These are phyloP conservation scores for Diaporthe caulivora DNA, from an alignment of 2,329 filamentous ascomycete species.

Conservation along the genomic window DNA sequence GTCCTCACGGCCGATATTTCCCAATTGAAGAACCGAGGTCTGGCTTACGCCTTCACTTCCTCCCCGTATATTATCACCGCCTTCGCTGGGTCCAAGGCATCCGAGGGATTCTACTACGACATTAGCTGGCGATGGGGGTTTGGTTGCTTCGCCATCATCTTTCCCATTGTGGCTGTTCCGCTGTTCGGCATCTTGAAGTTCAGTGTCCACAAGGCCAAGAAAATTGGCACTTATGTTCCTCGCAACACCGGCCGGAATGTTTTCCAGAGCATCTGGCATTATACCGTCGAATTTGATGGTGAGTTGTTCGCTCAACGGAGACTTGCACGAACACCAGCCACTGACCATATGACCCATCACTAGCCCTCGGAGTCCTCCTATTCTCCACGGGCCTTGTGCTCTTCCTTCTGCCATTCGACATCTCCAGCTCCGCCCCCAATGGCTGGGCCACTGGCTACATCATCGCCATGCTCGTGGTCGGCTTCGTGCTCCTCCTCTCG, in stretches of 20 bases:
- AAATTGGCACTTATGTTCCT: conserved; percentile 56
- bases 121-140: conserved; percentile 74
- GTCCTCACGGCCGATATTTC: conserved; percentile 76
- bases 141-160: conserved; percentile 70
- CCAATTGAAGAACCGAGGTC: conserved; percentile 71
- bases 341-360: neutral
- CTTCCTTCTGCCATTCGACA: conserved; percentile 75
- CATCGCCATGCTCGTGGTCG: conserved; percentile 72
- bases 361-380: conserved; percentile 66
- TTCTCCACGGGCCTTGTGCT: conserved; percentile 68
- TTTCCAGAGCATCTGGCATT: conserved; percentile 61
- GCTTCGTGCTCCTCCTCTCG: conserved; percentile 67
- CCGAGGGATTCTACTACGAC: conserved; percentile 61
- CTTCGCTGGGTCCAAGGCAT: conserved; percentile 69
- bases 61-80: conserved; percentile 74
- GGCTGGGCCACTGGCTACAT: conserved; percentile 67
- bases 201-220: conserved; percentile 70
- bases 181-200: conserved; percentile 67
- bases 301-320: conserved; percentile 29
- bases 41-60: conserved; percentile 72
- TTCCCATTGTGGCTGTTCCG: conserved; percentile 69
- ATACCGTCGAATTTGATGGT: conserved; percentile 69
- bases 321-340: neutral
- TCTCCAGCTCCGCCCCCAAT: conserved; percentile 60
- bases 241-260: conserved; percentile 58